A percentile compares a stretch with the other conserved stretches of the same genome.
phyloP scores from a whole-genome alignment of 345 rosid genomes.

The Physaria fendleri region DNA sequence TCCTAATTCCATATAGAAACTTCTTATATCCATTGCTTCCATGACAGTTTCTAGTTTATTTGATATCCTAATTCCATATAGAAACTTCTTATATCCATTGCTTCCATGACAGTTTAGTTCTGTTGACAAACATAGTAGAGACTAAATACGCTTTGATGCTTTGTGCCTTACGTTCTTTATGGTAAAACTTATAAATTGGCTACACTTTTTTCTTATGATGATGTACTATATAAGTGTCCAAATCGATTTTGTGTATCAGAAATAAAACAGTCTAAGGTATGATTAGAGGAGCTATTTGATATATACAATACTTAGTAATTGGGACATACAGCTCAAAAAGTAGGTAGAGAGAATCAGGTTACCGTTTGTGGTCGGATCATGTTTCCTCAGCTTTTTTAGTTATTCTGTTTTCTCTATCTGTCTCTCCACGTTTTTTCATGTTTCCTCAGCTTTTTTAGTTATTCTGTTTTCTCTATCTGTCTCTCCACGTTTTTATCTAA shows the following conservation, averaged over 20 bases:
- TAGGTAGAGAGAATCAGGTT: neutral
- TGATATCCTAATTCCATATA: constrained; percentile 15
- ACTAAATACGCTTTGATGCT: constrained; percentile 6
- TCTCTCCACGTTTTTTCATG: constrained; percentile 24
- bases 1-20: constrained; percentile 11
- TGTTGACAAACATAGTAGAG: constrained; percentile 7
- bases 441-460: constrained; percentile 17
- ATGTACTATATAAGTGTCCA: constrained; percentile 13
- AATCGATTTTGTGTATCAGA: constrained; percentile 3
- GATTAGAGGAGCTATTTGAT: neutral
- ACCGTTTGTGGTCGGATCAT: constrained; percentile 16
- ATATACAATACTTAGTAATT: neutral
- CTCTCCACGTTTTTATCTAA: constrained; percentile 19
- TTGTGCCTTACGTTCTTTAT: neutral
- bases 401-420: neutral
- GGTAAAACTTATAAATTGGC: constrained; percentile 7
- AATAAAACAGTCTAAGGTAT: neutral
- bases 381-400: constrained; percentile 20
- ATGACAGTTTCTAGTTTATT: constrained; percentile 4
- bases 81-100: constrained; percentile 8
- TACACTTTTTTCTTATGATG: neutral
- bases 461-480: neutral
- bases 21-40: constrained; percentile 12
- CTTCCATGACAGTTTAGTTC: neutral
- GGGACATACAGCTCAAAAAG: constrained; percentile 10